A percentile compares a stretch with the other conserved stretches of the same genome.
These are phyloP conservation scores for Eleusine coracana DNA, from an alignment of 176 grass and related monocot genomes.

Conservation along the genomic window DNA sequence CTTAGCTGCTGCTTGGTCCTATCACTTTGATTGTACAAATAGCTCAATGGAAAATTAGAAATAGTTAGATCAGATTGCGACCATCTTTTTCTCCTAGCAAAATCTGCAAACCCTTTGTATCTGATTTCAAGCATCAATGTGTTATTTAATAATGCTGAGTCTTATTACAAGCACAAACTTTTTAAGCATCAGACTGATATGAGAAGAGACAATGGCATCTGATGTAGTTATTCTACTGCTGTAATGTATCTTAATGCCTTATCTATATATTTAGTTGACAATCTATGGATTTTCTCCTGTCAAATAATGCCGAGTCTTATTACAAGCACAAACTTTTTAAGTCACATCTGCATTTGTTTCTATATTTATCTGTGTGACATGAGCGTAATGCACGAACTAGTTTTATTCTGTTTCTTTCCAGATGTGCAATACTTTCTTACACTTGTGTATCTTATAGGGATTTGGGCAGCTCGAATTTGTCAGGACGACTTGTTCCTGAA, in stretches of 20 bases:
- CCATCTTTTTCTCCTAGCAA: no score
- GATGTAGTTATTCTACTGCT: not conserved
- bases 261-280: not conserved
- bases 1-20: no score
- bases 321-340: not conserved
- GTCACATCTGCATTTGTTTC: constrained; percentile 1
- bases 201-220: not conserved
- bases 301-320: not conserved
- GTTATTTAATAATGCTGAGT: constrained; percentile 7
- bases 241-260: not conserved
- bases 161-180: not conserved
- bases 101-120: no score
- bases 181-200: not conserved
- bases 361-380: not conserved
- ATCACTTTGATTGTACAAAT: not conserved
- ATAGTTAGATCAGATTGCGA: not conserved
- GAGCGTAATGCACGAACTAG: not conserved
- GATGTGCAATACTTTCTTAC: not conserved
- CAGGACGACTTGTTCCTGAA: constrained; percentile 65
- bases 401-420: not conserved
- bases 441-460: constrained; percentile 50
- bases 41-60: not conserved
- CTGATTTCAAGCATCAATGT: not conserved
- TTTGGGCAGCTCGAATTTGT: constrained; percentile 85
- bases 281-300: not conserved